Percentiles rank a stretch among this genome's conserved stretches.
phyloP scores from a whole-genome alignment of 345 rosid species.

The Balakata baccata region DNA sequence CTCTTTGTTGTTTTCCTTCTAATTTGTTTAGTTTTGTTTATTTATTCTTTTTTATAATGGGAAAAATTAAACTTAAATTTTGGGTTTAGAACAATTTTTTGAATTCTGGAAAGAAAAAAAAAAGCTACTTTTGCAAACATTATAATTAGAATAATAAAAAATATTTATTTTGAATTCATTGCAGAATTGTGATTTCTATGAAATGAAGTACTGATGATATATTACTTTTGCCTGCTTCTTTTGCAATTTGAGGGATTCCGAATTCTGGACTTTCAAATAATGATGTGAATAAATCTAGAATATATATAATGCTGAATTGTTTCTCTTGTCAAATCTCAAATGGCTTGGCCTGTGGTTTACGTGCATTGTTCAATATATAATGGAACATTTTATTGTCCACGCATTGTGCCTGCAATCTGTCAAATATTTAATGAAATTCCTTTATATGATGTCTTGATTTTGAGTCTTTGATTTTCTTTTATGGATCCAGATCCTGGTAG shows the following conservation, averaged over 20 bases:
- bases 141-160: background rate
- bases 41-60: background rate
- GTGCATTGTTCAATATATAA: background rate
- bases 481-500: conserved; percentile 60
- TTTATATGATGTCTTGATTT: background rate
- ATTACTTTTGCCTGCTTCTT: background rate
- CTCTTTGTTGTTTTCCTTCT: too few species aligned
- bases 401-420: background rate
- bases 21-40: background rate
- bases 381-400: too few species aligned
- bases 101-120: background rate
- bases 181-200: background rate
- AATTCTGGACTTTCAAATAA: background rate
- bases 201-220: background rate
- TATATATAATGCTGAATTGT: background rate
- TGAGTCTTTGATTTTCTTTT: background rate
- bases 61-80: background rate
- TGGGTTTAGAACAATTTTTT: background rate
- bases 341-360: background rate
- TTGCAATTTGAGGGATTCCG: background rate
- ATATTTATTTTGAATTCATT: background rate
- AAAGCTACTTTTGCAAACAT: background rate
- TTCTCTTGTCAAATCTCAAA: background rate
- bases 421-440: background rate
- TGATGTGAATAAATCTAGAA: background rate